Percentiles rank a stretch among this genome's conserved stretches.
phyloP scores from a whole-genome alignment of 345 rosid genomes.

The Corchorus olitorius region DNA sequence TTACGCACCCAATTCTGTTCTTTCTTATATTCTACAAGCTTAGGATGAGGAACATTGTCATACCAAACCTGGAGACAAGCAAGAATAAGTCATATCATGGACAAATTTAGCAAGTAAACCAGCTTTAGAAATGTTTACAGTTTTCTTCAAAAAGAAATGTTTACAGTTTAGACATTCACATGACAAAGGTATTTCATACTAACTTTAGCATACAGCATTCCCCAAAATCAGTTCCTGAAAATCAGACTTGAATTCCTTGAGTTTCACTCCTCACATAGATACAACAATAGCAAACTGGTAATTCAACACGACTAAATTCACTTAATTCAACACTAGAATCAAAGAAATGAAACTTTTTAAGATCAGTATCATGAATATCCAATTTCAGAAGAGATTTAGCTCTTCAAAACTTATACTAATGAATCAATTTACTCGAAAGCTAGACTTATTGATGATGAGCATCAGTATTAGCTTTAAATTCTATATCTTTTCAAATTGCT shows the following conservation, averaged over 20 bases:
- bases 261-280: not conserved
- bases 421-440: not conserved
- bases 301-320: not conserved
- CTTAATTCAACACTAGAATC: not conserved
- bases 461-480: too few relatives aligned
- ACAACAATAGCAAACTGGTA: not conserved
- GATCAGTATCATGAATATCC: not conserved
- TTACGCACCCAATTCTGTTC: constrained; percentile 90
- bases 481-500: too few relatives aligned
- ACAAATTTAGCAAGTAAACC: constrained; percentile 9
- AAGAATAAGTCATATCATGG: constrained; percentile 9
- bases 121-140: not conserved
- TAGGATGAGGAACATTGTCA: constrained; percentile 85
- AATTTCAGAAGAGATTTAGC: not conserved
- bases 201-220: not conserved
- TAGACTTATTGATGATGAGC: not conserved
- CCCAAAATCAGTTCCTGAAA: not conserved
- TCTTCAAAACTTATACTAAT: not conserved
- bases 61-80: constrained; percentile 66
- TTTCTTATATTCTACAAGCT: constrained; percentile 95
- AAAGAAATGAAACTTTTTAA: not conserved
- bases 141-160: not conserved
- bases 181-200: not conserved
- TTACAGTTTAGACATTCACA: not conserved
- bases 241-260: not conserved